A percentile compares a stretch with the other conserved stretches of the same genome.
Evolutionary conservation across 2,329 filamentous ascomycete genomes (phyloP).

Genomic region (Clonostachys rhizophaga): DNA sequence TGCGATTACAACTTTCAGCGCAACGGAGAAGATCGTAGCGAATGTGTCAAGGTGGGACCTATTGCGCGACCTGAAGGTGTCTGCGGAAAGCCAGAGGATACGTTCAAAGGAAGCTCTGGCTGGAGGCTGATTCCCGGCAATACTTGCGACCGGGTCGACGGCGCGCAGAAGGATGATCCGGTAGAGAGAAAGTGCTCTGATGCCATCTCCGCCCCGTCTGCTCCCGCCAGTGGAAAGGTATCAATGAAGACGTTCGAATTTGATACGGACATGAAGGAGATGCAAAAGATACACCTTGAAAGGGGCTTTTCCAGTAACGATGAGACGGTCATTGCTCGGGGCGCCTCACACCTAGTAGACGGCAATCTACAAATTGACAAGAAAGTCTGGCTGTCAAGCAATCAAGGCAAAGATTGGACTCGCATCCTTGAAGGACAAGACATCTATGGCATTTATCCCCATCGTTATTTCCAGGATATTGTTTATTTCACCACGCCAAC

Average conservation of each 20-base stretch:
- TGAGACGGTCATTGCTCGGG: conserved; percentile 64
- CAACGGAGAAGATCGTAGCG: conserved; percentile 55
- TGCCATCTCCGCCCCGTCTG: conserved; percentile 34
- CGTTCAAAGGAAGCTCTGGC: conserved; percentile 80
- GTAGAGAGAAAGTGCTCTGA: conserved; percentile 76
- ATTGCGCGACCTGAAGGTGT: conserved; percentile 64
- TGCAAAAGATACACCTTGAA: conserved; percentile 72
- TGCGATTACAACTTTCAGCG: conserved; percentile 90
- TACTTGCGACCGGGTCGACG: conserved; percentile 58
- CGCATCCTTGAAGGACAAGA: conserved; percentile 63
- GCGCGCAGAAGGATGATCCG: conserved; percentile 63
- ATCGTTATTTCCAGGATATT: conserved; percentile 76
- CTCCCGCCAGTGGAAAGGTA: conserved; percentile 64
- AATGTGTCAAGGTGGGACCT: conserved; percentile 62
- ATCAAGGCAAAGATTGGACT: conserved; percentile 88
- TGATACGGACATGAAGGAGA: conserved; percentile 40
- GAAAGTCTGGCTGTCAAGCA: conserved; percentile 67
- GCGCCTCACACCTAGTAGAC: conserved; percentile 26
- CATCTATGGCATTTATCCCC: conserved; percentile 68
- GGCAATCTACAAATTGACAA: conserved; percentile 33
- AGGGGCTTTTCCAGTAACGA: conserved; percentile 64
- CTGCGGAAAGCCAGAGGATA: conserved; percentile 66
- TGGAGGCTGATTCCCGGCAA: conserved; percentile 90
- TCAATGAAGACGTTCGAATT: conserved; percentile 57
- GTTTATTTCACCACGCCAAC: conserved; percentile 77